Evolutionary conservation across 495 filamentous ascomycete genomes (phyloP), one percentile per base, ranked within the genome.

Genomic region (Podospora didyma): DNA sequence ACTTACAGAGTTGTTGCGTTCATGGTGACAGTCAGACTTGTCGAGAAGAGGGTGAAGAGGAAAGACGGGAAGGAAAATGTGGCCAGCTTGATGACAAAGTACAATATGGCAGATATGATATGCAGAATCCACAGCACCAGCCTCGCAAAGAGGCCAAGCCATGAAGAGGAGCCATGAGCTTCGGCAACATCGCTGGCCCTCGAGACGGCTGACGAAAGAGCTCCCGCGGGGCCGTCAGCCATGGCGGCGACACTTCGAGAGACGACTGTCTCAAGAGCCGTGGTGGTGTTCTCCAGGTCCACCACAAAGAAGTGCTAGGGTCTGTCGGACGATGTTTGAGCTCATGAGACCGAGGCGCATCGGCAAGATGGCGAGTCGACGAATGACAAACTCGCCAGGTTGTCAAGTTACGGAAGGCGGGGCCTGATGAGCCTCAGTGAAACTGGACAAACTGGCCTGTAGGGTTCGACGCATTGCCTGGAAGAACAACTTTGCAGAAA

Each of bases 11-110:
- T 97, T 7, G 94, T 98, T 60, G 92, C 90, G 68, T 96, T 97
- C 92, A 98, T 95, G 10, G 94, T 98, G 66, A 98, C 88, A 0
- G 94, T 98, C 72, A 94, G 69, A 72, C 88, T 94, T 60, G 89
- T 96, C n/a, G 93, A 97, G 68, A 97, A 92, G 49, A 97, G 79
- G 10, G 86, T 92, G 72, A 96, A 97, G 7, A 97, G 81, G 71
- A 92, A 84, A 69, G 90, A 89, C 37, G 94, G 93, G 57, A 96
- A 69, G 5, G 91, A 93, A 54, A 97, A 89, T 31, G 91, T 96
- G 7, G 85, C 79, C 62, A 96, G 90, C 51, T 89, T 90, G 57
- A 97, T 84, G 39, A 84, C 65, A 83, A 85, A 94, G 76, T 90
- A 95, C 37, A 96, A 71, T 7, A 91, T 73, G 45, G 81, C 81